Percentiles rank a stretch among this genome's conserved stretches.
Conservation (phyloP, 108 stramenopile species). For the Skeletonema marinoi region DNA sequence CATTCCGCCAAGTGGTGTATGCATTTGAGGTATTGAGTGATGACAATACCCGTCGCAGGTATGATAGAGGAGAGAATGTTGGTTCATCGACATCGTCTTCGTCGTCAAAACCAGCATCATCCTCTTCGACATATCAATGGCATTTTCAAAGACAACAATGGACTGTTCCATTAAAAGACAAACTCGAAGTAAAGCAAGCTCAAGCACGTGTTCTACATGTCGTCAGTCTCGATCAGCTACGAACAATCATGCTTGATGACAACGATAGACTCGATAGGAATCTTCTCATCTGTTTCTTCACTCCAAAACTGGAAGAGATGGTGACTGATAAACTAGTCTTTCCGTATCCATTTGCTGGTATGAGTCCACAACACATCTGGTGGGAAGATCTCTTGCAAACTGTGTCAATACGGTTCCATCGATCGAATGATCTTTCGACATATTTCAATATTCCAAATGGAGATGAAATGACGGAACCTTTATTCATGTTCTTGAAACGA, state of each 20-base stretch:
- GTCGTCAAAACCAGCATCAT: conserved; percentile 17
- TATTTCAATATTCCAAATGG: conserved; percentile 56
- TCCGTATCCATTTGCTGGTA: conserved; percentile 71
- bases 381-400: conserved; percentile 78
- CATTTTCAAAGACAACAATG: conserved; percentile 1
- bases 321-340: conserved; percentile 64
- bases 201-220: conserved; percentile 63
- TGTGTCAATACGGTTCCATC: conserved; percentile 58
- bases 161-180: conserved; percentile 51
- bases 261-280: conserved; percentile 53
- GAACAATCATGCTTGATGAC: conserved; percentile 61
- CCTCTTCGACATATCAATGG: conserved; percentile 9
- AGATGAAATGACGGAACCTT: conserved; percentile 33
- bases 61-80: conserved; percentile 17
- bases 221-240: conserved; percentile 61
- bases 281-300: conserved; percentile 55
- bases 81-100: neutral
- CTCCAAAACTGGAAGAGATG: conserved; percentile 51
- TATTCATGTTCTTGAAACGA: conserved; percentile 60
- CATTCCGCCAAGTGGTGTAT: conserved; percentile 65
- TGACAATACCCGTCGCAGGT: conserved; percentile 14
- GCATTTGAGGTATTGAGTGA: conserved; percentile 37
- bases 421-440: conserved; percentile 46
- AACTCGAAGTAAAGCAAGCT: conserved; percentile 59
- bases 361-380: conserved; percentile 65